A percentile compares a stretch with the other conserved stretches of the same genome.
phyloP scores from a whole-genome alignment of 257 asterid species.

The Capsicum chinense region DNA sequence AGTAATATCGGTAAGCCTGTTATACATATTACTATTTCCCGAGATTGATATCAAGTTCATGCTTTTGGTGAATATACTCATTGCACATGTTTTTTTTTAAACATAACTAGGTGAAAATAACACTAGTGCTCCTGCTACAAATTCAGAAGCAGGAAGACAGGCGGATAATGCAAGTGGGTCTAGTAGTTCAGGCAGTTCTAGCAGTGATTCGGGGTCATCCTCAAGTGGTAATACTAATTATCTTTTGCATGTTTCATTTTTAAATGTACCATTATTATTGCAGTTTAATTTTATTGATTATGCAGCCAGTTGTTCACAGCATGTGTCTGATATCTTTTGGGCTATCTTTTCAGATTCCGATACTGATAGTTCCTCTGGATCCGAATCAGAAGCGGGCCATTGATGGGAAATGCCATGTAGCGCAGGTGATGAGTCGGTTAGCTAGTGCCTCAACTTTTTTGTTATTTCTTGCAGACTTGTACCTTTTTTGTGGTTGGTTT shows the following conservation, averaged over 20 bases:
- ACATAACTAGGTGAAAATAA: conserved; percentile 21
- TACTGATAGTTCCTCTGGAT: conserved; percentile 61
- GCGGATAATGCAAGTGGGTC: conserved; percentile 36
- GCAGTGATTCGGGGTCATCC: conserved; percentile 38
- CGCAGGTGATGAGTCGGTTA: background rate
- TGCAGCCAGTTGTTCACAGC: conserved; percentile 9
- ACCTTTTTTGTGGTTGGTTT: background rate
- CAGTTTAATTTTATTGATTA: background rate
- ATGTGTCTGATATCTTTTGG: conserved; percentile 7
- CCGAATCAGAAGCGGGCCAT: conserved; percentile 53
- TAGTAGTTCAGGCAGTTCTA: conserved; percentile 41
- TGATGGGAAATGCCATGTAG: conserved; percentile 41
- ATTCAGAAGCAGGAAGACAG: conserved; percentile 4
- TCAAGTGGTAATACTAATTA: conserved; percentile 37
- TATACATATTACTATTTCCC: background rate
- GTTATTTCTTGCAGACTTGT: background rate
- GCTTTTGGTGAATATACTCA: conserved; percentile 11
- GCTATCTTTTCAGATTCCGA: conserved; percentile 55
- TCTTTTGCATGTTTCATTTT: conserved; percentile 23
- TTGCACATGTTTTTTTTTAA: background rate
- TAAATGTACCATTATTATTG: background rate
- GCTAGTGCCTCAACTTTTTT: background rate
- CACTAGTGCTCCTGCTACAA: conserved; percentile 19
- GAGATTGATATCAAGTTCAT: background rate
- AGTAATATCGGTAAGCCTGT: conserved; percentile 30